Conservation (phyloP, 2,329 filamentous ascomycete species). For the Thelonectria blattea region DNA sequence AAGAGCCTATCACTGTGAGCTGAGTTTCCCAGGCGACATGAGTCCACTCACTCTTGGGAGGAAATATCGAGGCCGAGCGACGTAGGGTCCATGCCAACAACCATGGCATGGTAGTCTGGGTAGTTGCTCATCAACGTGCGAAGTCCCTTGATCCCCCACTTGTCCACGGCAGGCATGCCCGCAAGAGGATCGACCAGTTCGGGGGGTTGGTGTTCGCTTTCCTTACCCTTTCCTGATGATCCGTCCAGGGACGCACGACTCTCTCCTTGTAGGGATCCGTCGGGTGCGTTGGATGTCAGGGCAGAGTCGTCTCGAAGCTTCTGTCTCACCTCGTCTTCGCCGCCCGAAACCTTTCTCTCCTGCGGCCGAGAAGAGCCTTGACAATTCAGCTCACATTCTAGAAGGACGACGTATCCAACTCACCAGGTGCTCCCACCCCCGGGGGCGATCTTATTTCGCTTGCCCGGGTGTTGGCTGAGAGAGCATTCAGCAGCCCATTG, state of each 20-base stretch:
- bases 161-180: constrained; percentile 67
- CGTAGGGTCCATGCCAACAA: constrained; percentile 64
- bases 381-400: constrained; percentile 31
- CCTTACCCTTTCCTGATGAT: constrained; percentile 47
- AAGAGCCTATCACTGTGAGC: constrained; percentile 52
- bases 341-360: constrained; percentile 48
- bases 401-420: not conserved
- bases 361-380: constrained; percentile 48
- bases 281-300: constrained; percentile 43
- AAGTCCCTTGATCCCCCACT: constrained; percentile 69
- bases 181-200: constrained; percentile 63
- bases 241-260: constrained; percentile 50
- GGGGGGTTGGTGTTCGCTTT: constrained; percentile 46
- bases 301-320: constrained; percentile 54
- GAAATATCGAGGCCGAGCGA: constrained; percentile 63
- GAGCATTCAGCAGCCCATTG: constrained; percentile 67
- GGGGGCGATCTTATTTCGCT: constrained; percentile 57
- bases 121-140: constrained; percentile 68
- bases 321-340: constrained; percentile 54
- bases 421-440: constrained; percentile 48
- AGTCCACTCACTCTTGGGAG: constrained; percentile 59
- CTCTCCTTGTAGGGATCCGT: constrained; percentile 44
- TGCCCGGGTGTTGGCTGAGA: constrained; percentile 64
- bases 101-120: constrained; percentile 66
- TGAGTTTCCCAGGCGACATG: not conserved